These are phyloP conservation scores for Phytophthora constricta DNA, from an alignment of 352 stramenopile genomes.

Conservation along the genomic window DNA sequence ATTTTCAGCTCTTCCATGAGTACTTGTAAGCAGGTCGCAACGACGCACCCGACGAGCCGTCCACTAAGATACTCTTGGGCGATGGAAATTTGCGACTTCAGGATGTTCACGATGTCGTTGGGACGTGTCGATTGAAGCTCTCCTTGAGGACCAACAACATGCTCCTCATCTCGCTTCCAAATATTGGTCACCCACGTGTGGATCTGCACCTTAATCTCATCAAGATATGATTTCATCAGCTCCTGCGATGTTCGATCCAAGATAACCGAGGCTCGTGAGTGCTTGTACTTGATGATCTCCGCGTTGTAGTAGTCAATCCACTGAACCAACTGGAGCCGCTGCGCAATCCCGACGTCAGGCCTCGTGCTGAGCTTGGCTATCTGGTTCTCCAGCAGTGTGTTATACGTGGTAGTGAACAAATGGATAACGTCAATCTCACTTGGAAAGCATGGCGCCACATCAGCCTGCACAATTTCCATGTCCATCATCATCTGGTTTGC, in stretches of 20 bases:
- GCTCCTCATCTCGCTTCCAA: conserved; percentile 83
- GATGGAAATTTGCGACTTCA: conserved; percentile 88
- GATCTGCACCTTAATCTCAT: conserved; percentile 81
- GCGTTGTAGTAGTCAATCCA: conserved; percentile 92
- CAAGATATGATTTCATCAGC: conserved; percentile 78
- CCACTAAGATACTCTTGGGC: conserved; percentile 84
- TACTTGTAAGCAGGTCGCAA: conserved; percentile 72
- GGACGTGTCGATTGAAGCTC: conserved; percentile 79
- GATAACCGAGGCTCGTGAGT: conserved; percentile 67
- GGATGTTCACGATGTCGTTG: conserved; percentile 89
- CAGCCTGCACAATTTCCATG: conserved; percentile 75
- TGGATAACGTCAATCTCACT: conserved; percentile 80
- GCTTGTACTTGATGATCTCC: conserved; percentile 88
- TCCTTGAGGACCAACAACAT: conserved; percentile 57
- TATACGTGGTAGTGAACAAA: conserved; percentile 85
- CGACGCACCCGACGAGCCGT: conserved; percentile 63
- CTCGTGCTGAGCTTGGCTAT: conserved; percentile 68
- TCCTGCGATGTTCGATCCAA: conserved; percentile 72
- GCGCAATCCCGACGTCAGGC: conserved; percentile 69
- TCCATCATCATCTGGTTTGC: conserved; percentile 84
- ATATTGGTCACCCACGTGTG: conserved; percentile 88
- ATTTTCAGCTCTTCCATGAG: conserved; percentile 81
- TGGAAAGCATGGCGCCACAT: conserved; percentile 78
- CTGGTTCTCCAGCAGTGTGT: conserved; percentile 67
- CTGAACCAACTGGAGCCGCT: conserved; percentile 83